Evolutionary conservation across 2,329 filamentous ascomycete genomes (phyloP), one percentile per base, ranked within the genome.

Genomic region (Fusarium sp.): DNA sequence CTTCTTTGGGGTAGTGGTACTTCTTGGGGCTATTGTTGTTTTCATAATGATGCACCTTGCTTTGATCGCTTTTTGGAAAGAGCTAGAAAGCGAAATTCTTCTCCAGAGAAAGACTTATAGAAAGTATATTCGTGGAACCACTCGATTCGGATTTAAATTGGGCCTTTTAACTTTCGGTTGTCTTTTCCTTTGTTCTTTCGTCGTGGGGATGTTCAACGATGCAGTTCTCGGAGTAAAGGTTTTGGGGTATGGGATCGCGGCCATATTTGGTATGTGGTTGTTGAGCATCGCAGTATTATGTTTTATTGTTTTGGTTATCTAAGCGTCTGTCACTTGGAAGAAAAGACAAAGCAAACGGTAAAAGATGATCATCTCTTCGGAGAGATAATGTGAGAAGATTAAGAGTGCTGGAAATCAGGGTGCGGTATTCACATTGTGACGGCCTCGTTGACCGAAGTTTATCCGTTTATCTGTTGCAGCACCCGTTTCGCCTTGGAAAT

Each of bases 101-200:
- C 8, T 17, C 17, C 4, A 5, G 3, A 28, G 1, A 7, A 1
- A 4, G 14, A 0, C 0, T 4, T 51, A 39, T 6, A 31, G 48
- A 8, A 15, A 26, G 1, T 11, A 2, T 1, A 5, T 22, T 2
- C 8, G 28, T 5, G 36, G 11, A 10, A 44, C 11, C 6, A 0
- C 33, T 0, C 6, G 44, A 3, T 8, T 18, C 0, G 5, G 7
- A 1, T 1, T 53, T 9, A 53, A 13, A 9, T 5, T 9, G 0
- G 24, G 39, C 0, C 6, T 52, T 8, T 13, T 18, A 2, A 3
- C 15, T 1, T 24, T 54, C 7, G 28, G 51, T 0, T 15, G 28
- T 1, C 26, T 54, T 7, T 6, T 54, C 0, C 2, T 36, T 0
- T 34, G 17, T 34, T 54, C 20, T 15, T 54, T 28, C 9, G 10